A percentile compares a stretch with the other conserved stretches of the same genome.
These are phyloP conservation scores for Gaeumannomyces sp. DNA, from an alignment of 2,329 filamentous ascomycete species.

Conservation along the genomic window DNA sequence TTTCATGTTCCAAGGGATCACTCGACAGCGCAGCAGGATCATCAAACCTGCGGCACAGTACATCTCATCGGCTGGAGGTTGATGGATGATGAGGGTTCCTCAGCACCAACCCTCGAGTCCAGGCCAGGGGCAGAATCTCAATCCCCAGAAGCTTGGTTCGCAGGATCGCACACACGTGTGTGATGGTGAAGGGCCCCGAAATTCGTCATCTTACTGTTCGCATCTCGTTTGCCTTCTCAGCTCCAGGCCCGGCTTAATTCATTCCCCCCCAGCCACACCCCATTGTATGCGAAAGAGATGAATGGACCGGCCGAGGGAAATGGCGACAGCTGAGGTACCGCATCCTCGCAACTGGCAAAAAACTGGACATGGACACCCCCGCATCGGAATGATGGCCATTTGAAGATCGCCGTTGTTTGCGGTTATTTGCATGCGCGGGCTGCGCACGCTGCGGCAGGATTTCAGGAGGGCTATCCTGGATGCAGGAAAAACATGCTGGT, in stretches of 20 bases:
- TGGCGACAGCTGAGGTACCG: no score
- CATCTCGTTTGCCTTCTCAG: not conserved
- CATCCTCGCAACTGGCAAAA: no score
- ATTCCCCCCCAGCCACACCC: not conserved
- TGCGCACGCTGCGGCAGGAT: no score
- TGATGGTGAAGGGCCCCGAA: not conserved
- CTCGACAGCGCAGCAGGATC: not conserved
- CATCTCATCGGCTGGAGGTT: not conserved
- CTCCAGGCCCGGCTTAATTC: no score
- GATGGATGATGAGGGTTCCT: not conserved
- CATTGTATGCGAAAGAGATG: not conserved
- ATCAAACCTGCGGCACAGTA: not conserved
- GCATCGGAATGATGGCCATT: not conserved
- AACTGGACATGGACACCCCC: not conserved
- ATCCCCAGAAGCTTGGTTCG: not conserved
- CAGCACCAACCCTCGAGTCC: no score
- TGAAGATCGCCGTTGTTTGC: not conserved
- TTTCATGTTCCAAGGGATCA: not conserved
- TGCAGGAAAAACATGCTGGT: no score
- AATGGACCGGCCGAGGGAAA: not conserved
- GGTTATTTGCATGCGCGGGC: not conserved
- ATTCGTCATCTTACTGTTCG: slow-evolving; percentile 1
- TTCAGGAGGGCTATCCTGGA: no score
- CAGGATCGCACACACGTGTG: not conserved
- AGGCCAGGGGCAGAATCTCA: not conserved